Percentiles rank a stretch among this genome's conserved stretches.
These are phyloP conservation scores for Pestalotiopsis sp. DNA, from an alignment of 2,329 filamentous ascomycete genomes.

Conservation along the genomic window DNA sequence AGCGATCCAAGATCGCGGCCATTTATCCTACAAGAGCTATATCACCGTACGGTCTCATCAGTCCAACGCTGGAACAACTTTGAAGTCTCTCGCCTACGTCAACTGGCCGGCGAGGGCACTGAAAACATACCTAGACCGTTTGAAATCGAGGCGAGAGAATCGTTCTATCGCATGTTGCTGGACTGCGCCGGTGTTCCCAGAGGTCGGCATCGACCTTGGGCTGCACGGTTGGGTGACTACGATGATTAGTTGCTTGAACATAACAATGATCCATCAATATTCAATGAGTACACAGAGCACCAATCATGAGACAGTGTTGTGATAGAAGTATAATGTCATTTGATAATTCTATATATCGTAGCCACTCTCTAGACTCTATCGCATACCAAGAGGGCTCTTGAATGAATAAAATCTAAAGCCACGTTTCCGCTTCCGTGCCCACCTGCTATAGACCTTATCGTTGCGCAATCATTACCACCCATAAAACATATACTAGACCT, in stretches of 20 bases:
- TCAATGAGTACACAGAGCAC: no score
- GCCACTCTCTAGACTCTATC: no score
- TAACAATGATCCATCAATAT: no score
- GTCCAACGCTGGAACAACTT: not conserved
- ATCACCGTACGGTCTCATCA: not conserved
- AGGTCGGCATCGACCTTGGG: not conserved
- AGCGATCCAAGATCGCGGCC: slow-evolving; percentile 23
- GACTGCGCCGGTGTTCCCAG: not conserved
- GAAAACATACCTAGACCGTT: not conserved
- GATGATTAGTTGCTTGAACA: not conserved
- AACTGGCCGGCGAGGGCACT: not conserved
- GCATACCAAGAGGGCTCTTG: no score
- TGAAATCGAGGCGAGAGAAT: not conserved
- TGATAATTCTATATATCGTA: no score
- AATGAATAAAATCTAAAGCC: no score
- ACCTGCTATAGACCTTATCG: no score
- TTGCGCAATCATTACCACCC: no score
- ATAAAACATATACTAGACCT: no score
- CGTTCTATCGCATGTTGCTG: not conserved
- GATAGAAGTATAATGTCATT: no score
- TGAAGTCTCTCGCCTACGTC: not conserved
- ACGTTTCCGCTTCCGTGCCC: no score
- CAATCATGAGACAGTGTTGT: no score
- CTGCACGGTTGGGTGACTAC: not conserved
- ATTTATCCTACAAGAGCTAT: slow-evolving; percentile 14